Evolutionary conservation across 306 rosid genomes (phyloP), one percentile per base, ranked within the genome.

Genomic region (Betula pendula): DNA sequence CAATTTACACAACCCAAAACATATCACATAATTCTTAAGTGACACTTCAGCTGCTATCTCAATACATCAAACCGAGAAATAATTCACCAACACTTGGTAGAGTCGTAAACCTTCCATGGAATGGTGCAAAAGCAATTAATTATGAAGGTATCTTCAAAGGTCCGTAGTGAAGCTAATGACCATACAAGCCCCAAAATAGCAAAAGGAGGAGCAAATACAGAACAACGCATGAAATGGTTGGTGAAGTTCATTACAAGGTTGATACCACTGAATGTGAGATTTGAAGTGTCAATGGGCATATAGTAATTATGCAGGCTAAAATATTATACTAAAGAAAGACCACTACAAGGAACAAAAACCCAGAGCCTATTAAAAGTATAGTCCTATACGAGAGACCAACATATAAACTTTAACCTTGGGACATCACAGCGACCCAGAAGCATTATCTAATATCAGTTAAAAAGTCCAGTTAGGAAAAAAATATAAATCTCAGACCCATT

Each of bases 381-480:
- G 56, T 73, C 82, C 69, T 31, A 80, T 75, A 81, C 70, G 45
- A 51, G 45, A 51, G 71, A 80, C 81, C 78, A 87, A 75, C 69
- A 77, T 76, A 55, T 48, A 81, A 82, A 74, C 82, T 79, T 66
- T 68, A 84, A 24, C 45, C 85, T 83, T 85, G 65, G 49, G 79
- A 81, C 75, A 83, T 84, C 55, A 82, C 79, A 60, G 85, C 55
- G 84, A 81, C 27, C 71, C 77, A 85, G 13, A 62, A 82, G 80
- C 75, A 86, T 25, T 75, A 60, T 71, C 86, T 81, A 73, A 87
- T 48, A 83, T 66, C 68, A 72, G 84, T 77, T 72, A 84, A 58
- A 72, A 31, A 25, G 59, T 81, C 84, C 75, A 81, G 49, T 53
- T 72, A 60, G 65, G 51, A 52, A 56, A 72, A 68, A 44, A 43